Evolutionary conservation across 2,329 filamentous ascomycete genomes (phyloP), one percentile per base, ranked within the genome.

Genomic region (Ilyonectria sp.): DNA sequence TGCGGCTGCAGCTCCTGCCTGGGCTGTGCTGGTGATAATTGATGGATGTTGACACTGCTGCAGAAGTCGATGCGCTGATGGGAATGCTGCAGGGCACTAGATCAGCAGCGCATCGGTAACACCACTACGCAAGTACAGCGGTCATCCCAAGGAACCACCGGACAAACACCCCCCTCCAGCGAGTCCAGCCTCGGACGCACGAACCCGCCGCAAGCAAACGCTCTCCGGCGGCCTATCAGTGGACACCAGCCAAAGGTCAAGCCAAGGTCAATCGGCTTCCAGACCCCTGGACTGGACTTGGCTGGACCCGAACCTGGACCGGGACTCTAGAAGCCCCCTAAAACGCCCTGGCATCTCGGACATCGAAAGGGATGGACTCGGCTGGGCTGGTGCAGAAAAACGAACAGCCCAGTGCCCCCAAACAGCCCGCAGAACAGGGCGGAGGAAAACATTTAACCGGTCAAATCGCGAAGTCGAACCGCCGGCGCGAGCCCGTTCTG

Each of bases 371-470:
- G 44, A 52, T 43, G 57, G 35, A 33, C 57, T 44, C 35, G 35
- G 26, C 43, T 6, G 53, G 53, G 13, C 53, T 50, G 57, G 40
- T n/a, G 15, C 40, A 43, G n/a, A n/a, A 40, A 40, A n/a, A n/a
- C 15, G n/a, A 43, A 43, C 40, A 43, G 15, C 40, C 40, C 40
- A 17, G 15, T 43, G 40, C 40, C 40, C 40, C 40, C 40, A 43
- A 40, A 31, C 29, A 26, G 49, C 35, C 49, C 31, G 52, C 59
- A 64, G 62, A 11, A 5, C 55, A 43, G 60, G 43, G 46, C 65
- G 52, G 50, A 46, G 57, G 40, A 60, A 63, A n/a, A 29, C 49
- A 37, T 69, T 71, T 75, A 74, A 53, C 73, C 73, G 73, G 62
- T 31, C 69, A 71, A 74, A 71, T 68, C 58, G 68, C 31, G 50